Base-by-base conservation (phyloP, 2,329 filamentous ascomycete genomes). In the Venturiaceae sp. region DNA sequence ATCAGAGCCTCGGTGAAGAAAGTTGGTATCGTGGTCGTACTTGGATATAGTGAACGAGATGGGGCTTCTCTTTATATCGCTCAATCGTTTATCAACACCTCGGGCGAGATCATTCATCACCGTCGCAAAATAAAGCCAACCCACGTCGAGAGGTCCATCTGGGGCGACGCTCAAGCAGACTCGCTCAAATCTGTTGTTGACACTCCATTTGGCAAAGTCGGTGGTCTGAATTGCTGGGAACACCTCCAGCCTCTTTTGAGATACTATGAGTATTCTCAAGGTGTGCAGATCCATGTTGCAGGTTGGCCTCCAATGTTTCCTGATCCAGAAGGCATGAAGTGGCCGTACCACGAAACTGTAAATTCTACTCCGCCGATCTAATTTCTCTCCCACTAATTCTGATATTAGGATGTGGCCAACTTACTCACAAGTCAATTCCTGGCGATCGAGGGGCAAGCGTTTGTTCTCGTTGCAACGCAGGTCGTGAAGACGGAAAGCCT, bases 91-190 rank as follows among this genome's bases (percentile, higher is more conserved):
- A 66, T 67, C 58, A 58, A 59, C 6, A 63, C 64, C 57, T 69
- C 73, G 14, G 76, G 77, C 1, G 68, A 71, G 8, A 74, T 79
- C 56, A 68, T 77, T 11, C 71, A 77, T 63, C 74, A 77, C 62
- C 72, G 77, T 32, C 74, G 76, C 50, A 79, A 79, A 66, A 78
- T 78, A 64, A 79, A 79, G 71, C 77, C 77, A 0, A 79, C 77
- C 1, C 75, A 79, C 59, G 68, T 78, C 39, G 77, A 79, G 64
- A 71, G 75, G 57, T 60, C 63, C 16, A 34, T 65, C n/a, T 66
- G 58, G 56, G 64, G 64, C 23, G 64, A 65, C 36, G 64, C 62
- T 37, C 44, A 60, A 13, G 63, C 58, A 16, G 64, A 65, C 46
- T 62, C 61, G 7, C 55, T 65, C 34, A 61, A 54, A 11, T 50